Conservation (phyloP, 768 basidiomycete species). For the Baorangia bicolor region DNA sequence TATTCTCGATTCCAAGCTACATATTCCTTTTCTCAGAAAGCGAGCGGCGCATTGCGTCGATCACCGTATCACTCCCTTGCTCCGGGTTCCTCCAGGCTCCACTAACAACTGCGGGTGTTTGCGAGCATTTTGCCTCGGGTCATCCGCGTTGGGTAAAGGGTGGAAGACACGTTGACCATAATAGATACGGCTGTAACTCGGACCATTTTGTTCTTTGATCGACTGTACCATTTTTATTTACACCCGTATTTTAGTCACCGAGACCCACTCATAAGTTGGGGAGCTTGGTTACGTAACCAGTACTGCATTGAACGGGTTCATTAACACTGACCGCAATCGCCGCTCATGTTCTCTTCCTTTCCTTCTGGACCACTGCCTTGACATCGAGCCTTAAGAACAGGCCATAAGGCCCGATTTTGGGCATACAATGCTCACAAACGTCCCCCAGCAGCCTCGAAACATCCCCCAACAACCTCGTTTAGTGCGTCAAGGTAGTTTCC, state of each 20-base stretch:
- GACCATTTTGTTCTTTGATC: background rate
- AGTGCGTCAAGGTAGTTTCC: constrained; percentile 20
- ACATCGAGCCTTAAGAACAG: constrained; percentile 29
- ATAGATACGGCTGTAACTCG: background rate
- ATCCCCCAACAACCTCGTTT: constrained; percentile 14
- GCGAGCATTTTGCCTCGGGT: background rate
- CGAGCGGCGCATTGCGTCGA: background rate
- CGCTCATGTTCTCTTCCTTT: constrained; percentile 23
- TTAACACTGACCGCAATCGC: constrained; percentile 15
- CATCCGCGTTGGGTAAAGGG: constrained; percentile 25
- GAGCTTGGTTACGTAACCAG: constrained; percentile 21
- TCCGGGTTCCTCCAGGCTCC: constrained; percentile 1
- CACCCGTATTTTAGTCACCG: constrained; percentile 18
- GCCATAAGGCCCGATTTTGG: constrained; percentile 23
- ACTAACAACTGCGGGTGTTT: background rate
- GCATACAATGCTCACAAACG: constrained; percentile 23
- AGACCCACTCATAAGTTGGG: constrained; percentile 18
- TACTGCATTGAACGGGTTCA: constrained; percentile 25
- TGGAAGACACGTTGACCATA: constrained; percentile 33
- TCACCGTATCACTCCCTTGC: background rate
- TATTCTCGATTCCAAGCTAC: background rate
- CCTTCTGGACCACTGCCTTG: constrained; percentile 24
- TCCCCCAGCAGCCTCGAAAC: constrained; percentile 20
- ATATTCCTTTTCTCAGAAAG: background rate
- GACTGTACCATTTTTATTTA: background rate